Evolutionary conservation across 169 alveolate species (phyloP).

Genomic region (Plasmodium billcollinsi): DNA sequence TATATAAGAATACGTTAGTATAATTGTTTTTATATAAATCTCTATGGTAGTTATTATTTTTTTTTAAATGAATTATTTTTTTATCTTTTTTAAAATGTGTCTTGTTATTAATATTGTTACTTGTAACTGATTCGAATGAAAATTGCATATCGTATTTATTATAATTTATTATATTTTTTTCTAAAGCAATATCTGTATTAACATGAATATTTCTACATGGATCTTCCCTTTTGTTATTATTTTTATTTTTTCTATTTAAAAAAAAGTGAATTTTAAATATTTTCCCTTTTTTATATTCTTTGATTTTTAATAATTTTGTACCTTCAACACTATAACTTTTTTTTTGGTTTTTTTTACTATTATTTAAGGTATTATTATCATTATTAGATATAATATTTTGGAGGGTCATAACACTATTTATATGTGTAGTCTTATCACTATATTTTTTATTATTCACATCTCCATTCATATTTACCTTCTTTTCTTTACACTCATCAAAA

Average conservation of each 20-base stretch:
- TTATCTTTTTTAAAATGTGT: constrained; percentile 6
- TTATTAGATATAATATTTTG: background rate
- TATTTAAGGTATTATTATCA: background rate
- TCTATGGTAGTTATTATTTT: background rate
- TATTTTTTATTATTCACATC: background rate
- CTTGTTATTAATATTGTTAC: background rate
- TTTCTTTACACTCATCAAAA: background rate
- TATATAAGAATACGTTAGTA: constrained; percentile 23
- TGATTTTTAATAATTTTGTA: constrained; percentile 41
- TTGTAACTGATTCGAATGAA: background rate
- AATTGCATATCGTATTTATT: background rate
- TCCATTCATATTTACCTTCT: background rate
- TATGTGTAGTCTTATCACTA: background rate
- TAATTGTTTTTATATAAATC: background rate
- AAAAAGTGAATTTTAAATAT: constrained; percentile 9
- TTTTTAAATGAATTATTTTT: background rate
- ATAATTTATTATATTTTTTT: background rate
- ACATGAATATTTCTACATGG: background rate
- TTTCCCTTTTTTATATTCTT: constrained; percentile 25
- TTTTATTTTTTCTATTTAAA: constrained; percentile 39
- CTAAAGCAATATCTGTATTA: background rate
- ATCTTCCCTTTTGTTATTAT: background rate
- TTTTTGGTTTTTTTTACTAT: constrained; percentile 25
- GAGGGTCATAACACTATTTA: background rate
- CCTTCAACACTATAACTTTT: constrained; percentile 21